Evolutionary conservation across 2,329 filamentous ascomycete genomes (phyloP).

Genomic region (Capronia americana): DNA sequence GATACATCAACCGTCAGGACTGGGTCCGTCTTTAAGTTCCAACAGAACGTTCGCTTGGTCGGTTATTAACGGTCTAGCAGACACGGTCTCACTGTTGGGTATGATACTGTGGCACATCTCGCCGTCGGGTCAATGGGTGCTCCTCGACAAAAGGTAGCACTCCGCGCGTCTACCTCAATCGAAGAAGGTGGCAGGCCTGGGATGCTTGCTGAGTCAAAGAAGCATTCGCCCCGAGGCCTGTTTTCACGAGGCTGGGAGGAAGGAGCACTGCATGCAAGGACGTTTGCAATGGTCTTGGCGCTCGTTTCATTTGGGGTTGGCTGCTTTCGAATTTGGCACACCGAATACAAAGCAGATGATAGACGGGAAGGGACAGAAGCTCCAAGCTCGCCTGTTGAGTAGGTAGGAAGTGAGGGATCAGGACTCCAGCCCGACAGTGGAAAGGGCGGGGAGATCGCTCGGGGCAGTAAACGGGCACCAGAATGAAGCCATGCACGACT

Average conservation of each 20-base stretch:
- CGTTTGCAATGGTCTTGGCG: not conserved
- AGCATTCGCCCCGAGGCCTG: not conserved
- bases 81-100: not conserved
- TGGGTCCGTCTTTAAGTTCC: not conserved
- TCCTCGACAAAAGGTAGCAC: not conserved
- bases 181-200: not conserved
- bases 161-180: not conserved
- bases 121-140: not conserved
- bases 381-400: not conserved
- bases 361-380: not conserved
- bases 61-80: not conserved
- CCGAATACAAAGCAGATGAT: not conserved
- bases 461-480: not conserved
- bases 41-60: not conserved
- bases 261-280: not conserved
- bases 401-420: not conserved
- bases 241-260: not conserved
- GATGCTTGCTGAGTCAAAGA: not conserved
- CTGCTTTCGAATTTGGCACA: not conserved
- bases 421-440: not conserved
- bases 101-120: not conserved
- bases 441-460: not conserved
- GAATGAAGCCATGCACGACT: not conserved
- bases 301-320: not conserved
- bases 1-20: not conserved